Evolutionary conservation across 2,329 filamentous ascomycete genomes (phyloP).

Genomic region (Fusarium chaquense): DNA sequence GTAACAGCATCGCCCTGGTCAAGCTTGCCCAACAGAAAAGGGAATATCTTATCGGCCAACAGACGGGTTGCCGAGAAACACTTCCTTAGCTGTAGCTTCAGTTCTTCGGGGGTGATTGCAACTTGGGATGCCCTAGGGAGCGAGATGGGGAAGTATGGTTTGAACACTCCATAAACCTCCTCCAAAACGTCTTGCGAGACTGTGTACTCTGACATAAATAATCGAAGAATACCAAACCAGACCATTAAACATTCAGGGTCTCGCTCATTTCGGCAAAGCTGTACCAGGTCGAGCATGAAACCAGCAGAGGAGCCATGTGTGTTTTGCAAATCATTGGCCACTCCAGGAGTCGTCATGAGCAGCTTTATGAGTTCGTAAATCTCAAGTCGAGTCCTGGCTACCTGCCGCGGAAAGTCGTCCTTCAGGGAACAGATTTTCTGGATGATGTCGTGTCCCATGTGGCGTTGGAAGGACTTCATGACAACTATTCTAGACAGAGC

Average conservation of each 20-base stretch:
- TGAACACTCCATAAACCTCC: conserved; percentile 67
- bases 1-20: conserved; percentile 70
- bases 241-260: conserved; percentile 68
- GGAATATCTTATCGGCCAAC: conserved; percentile 61
- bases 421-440: conserved; percentile 62
- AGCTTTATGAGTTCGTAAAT: conserved; percentile 63
- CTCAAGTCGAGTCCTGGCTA: conserved; percentile 63
- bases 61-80: conserved; percentile 66
- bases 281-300: conserved; percentile 64
- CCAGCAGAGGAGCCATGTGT: conserved; percentile 57
- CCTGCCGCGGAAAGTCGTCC: conserved; percentile 68
- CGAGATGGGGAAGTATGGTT: conserved; percentile 71
- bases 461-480: conserved; percentile 65
- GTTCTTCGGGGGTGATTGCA: conserved; percentile 66
- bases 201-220: conserved; percentile 60
- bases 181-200: conserved; percentile 60
- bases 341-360: conserved; percentile 58
- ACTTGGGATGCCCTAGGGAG: conserved; percentile 63
- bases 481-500: conserved; percentile 62
- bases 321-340: conserved; percentile 59
- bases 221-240: conserved; percentile 66
- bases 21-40: conserved; percentile 68
- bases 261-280: conserved; percentile 66
- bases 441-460: conserved; percentile 62
- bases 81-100: conserved; percentile 64